These are phyloP conservation scores for Lasiosphaeria miniovina DNA, from an alignment of 495 filamentous ascomycete species.

Conservation along the genomic window DNA sequence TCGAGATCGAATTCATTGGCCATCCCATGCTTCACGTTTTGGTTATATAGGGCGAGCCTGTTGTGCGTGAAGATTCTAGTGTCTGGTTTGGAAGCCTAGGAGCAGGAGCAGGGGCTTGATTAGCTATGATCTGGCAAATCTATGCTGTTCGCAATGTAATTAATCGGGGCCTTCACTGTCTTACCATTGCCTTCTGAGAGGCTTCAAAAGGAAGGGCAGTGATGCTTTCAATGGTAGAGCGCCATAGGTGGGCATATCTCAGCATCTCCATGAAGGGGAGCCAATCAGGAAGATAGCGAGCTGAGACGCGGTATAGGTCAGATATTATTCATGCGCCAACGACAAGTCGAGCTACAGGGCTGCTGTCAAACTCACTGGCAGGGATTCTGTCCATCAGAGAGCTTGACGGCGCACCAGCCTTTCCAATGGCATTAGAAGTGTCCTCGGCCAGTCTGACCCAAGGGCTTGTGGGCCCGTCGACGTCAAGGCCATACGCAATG, in stretches of 20 bases:
- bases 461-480: conserved; percentile 37
- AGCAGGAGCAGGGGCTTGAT: not conserved
- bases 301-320: conserved; percentile 9
- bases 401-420: conserved; percentile 43
- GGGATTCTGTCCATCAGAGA: conserved; percentile 49
- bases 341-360: not conserved
- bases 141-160: no score
- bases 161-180: not conserved
- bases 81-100: conserved; percentile 16
- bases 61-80: conserved; percentile 35
- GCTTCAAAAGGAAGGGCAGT: conserved; percentile 30
- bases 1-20: conserved; percentile 40
- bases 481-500: conserved; percentile 46
- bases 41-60: conserved; percentile 25
- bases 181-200: conserved; percentile 27
- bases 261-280: conserved; percentile 41
- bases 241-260: conserved; percentile 35
- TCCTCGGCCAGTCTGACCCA: conserved; percentile 46
- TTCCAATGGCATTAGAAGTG: conserved; percentile 38
- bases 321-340: not conserved
- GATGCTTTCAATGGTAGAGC: conserved; percentile 35
- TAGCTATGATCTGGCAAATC: not conserved
- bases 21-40: conserved; percentile 22
- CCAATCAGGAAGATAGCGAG: conserved; percentile 40
- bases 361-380: conserved; percentile 19